Conservation (phyloP, 495 filamentous ascomycete species). For the Neurospora cerealis region DNA sequence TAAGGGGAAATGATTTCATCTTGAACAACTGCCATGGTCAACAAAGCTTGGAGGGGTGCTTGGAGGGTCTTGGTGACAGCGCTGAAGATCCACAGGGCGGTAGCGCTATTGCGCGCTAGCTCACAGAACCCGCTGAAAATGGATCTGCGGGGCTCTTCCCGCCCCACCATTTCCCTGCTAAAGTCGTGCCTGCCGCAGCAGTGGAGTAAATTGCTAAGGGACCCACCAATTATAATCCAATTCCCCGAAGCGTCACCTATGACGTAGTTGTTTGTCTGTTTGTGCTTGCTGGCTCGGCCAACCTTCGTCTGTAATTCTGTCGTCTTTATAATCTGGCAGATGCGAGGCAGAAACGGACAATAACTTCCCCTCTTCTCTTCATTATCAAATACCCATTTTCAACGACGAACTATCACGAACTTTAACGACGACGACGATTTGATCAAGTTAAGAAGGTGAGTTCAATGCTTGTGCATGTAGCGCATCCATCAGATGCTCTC, state of each 20-base stretch:
- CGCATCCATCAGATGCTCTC: not conserved
- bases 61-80: not conserved
- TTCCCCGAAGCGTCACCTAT: constrained; percentile 14
- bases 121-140: not conserved
- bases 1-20: not conserved
- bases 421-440: not conserved
- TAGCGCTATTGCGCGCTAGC: not conserved
- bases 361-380: not conserved
- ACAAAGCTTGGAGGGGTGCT: not conserved
- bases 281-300: not conserved
- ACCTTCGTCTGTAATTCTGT: not conserved
- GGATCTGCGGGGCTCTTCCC: not conserved
- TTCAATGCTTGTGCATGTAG: not conserved
- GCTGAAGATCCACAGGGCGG: not conserved
- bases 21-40: not conserved
- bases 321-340: not conserved
- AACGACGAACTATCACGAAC: not conserved
- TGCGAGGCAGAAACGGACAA: not conserved
- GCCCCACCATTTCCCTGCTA: not conserved
- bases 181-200: not conserved
- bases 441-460: not conserved
- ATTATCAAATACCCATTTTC: not conserved
- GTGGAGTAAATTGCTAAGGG: not conserved
- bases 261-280: constrained; percentile 11
- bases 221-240: not conserved